Base-by-base conservation (phyloP, 2,329 filamentous ascomycete genomes). In the Nigrograna mackinnonii region DNA sequence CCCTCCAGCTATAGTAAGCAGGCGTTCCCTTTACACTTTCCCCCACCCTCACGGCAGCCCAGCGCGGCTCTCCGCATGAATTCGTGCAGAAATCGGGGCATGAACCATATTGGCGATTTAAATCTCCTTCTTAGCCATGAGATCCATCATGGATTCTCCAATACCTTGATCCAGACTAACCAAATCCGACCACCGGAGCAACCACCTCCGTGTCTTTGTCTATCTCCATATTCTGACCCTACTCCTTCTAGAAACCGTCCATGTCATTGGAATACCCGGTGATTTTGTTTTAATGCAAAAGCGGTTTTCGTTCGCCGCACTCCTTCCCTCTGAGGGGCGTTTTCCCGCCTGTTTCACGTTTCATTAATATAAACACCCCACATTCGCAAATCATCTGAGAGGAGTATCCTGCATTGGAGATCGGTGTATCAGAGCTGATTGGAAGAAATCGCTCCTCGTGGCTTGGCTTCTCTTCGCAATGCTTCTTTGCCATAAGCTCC, bases 141-240 rank as follows among this genome's bases (percentile, higher is more conserved):
- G n/a, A n/a, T n/a, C n/a, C n/a, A n/a, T n/a, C n/a, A n/a, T n/a
- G n/a, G n/a, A n/a, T n/a, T n/a, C n/a, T n/a, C n/a, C n/a, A n/a
- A n/a, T n/a, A n/a, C n/a, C n/a, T n/a, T n/a, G n/a, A n/a, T n/a
- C n/a, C n/a, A 28, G 26, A 22, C 44, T 48, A 50, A 39, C 47
- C 44, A 17, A 5, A 37, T 34, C 22, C 7, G 20, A 32, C 28
- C 36, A 39, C 33, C 44, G 45, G 48, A 49, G 45, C 34, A 28
- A 32, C 42, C 35, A 30, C 31, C 39, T 51, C 45, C 48, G 45
- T 33, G 30, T 39, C 43, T 33, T 41, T 35, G n/a, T 35, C 35
- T 24, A 39, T 16, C 20, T 39, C 21, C 24, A 47, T 44, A 24
- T 39, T 18, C 26, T 32, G 16, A 28, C 5, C 14, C 21, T 28